Evolutionary conservation across 768 basidiomycete species (phyloP).

Genomic region (Antrodiella citrinella): DNA sequence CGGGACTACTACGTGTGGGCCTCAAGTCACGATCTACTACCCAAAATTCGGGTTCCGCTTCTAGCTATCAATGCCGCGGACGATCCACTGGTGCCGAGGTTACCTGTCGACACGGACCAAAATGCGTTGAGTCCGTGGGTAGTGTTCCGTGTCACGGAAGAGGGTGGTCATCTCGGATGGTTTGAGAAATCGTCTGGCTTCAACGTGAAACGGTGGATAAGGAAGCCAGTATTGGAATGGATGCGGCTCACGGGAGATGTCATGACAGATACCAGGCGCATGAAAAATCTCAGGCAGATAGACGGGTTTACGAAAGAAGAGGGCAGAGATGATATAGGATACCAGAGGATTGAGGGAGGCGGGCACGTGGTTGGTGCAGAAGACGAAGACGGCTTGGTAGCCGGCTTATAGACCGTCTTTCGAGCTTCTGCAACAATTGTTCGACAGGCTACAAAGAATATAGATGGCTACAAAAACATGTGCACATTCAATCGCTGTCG

Average conservation of each 20-base stretch:
- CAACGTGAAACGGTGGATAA: slow-evolving; percentile 48
- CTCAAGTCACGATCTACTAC: slow-evolving; percentile 55
- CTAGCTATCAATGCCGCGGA: slow-evolving; percentile 69
- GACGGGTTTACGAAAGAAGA: slow-evolving; percentile 58
- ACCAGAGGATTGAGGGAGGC: slow-evolving; percentile 47
- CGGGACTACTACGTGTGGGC: slow-evolving; percentile 41
- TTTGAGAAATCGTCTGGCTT: slow-evolving; percentile 38
- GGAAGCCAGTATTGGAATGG: slow-evolving; percentile 69
- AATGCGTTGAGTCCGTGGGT: slow-evolving; percentile 36
- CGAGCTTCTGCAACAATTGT: not conserved
- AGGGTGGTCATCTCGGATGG: slow-evolving; percentile 82
- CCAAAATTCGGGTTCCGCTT: slow-evolving; percentile 60
- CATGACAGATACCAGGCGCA: slow-evolving; percentile 26
- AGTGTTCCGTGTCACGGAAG: slow-evolving; percentile 50
- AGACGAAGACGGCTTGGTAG: slow-evolving; percentile 46
- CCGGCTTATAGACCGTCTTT: slow-evolving; percentile 41
- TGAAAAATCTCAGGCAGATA: slow-evolving; percentile 33
- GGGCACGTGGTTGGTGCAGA: slow-evolving; percentile 45
- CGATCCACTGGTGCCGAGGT: slow-evolving; percentile 64
- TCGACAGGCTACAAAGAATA: slow-evolving; percentile 1
- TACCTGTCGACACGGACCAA: slow-evolving; percentile 48
- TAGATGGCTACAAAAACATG: slow-evolving; percentile 5
- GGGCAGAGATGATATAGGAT: slow-evolving; percentile 48
- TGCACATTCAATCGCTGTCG: slow-evolving; percentile 67
- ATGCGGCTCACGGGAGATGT: slow-evolving; percentile 49